Evolutionary conservation across 805 yeast species (phyloP), one percentile per base, ranked within the genome.

Genomic region (Zygoascus tannicola): DNA sequence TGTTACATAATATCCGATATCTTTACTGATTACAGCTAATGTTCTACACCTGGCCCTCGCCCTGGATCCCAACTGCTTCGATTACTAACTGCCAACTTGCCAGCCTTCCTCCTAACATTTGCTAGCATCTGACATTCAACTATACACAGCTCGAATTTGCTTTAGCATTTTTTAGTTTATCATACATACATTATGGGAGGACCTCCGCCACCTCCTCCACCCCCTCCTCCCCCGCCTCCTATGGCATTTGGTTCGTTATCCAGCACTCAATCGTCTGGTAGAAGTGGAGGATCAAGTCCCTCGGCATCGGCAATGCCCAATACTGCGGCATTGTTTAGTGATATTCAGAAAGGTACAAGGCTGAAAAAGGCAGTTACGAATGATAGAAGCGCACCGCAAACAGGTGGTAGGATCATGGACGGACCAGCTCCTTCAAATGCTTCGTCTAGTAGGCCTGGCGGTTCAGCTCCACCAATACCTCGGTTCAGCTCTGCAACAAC

Each of bases 281-380:
- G n/a, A n/a, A 14, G 49, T 4, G 26, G 65, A 56, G 28, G 53
- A 5, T 40, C 48, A 8, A 52, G 62, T 41, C 54, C 69, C 26
- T 48, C 57, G 8, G 40, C 55, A 10, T 49, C 50, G 45, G 59
- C 47, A 55, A 63, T 35, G 52, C 67, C 40, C 43, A 63, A 59
- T 52, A 50, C 59, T 32, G 60, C 58, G 40, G 73, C 72, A 4
- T 56, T 90, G 41, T 68, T 90, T 21, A 85, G 92, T 23, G 94
- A 85, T 59, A 90, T 90, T 51, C 75, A 86, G 55, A 82, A 83
- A 49, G 90, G 88, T 19, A 64, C 58, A 41, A 61, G 54, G 38
- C 67, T 81, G 44, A 80, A 78, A 56, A 78, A 81, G 50, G 76
- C 85, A 1, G 62, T 56, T 49, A 74, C 97, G 49, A 65, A 74